phyloP scores from a whole-genome alignment of 495 filamentous ascomycete genomes.

The Terfezia boudieri region DNA sequence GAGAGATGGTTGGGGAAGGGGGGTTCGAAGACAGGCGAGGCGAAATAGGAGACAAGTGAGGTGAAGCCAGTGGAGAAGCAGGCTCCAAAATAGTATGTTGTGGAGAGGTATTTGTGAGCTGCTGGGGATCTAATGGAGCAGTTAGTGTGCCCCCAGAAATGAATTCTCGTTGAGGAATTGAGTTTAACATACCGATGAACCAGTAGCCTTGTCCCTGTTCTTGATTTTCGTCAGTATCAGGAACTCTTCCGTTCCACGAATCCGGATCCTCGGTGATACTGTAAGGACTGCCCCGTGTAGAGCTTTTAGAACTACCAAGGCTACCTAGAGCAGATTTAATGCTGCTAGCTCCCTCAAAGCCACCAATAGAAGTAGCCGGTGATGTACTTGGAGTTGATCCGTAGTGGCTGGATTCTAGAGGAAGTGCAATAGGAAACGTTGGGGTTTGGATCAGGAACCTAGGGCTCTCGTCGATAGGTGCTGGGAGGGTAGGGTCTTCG shows the following conservation, averaged over 20 bases:
- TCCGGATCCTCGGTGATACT: neutral
- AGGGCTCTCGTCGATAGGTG: neutral
- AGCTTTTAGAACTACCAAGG: slow-evolving; percentile 5
- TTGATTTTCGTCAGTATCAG: too few species aligned
- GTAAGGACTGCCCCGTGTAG: neutral
- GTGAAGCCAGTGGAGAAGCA: neutral
- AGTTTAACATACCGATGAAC: too few species aligned
- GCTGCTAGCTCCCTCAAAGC: slow-evolving; percentile 10
- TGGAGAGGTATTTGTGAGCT: slow-evolving; percentile 3
- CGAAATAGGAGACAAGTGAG: neutral
- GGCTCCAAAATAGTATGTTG: neutral
- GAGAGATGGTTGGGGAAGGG: neutral
- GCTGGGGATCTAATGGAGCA: slow-evolving; percentile 7
- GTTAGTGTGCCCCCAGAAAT: neutral
- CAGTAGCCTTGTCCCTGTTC: too few species aligned
- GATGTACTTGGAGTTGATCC: slow-evolving; percentile 12
- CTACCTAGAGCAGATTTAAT: neutral
- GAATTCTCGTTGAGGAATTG: too few species aligned
- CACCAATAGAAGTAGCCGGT: slow-evolving; percentile 13
- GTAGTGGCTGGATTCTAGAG: slow-evolving; percentile 1
- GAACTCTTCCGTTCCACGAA: too few species aligned
- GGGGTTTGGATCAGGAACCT: neutral
- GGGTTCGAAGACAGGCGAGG: neutral
- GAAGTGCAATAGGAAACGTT: neutral
- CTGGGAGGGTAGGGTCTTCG: neutral